Evolutionary conservation across 148 eudicot species (phyloP).

Genomic region (Agrostemma githago): DNA sequence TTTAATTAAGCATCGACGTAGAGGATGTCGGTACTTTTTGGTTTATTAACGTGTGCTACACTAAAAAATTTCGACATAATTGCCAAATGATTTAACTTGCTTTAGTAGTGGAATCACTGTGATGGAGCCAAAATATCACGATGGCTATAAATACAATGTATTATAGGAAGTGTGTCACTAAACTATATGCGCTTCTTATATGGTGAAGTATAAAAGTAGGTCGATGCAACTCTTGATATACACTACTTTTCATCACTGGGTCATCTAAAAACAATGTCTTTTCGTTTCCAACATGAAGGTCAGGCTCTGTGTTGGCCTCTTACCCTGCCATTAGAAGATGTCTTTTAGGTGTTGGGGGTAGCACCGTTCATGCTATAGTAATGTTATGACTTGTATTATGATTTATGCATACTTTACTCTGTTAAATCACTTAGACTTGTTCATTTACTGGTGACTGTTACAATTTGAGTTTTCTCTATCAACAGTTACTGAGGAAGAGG

Average conservation of each 20-base stretch:
- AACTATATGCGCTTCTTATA: neutral
- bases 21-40: conserved; percentile 99
- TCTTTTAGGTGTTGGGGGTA: neutral
- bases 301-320: neutral
- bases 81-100: conserved; percentile 8
- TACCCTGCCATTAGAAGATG: neutral
- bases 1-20: conserved; percentile 99
- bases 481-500: conserved; percentile 88
- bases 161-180: neutral
- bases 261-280: neutral
- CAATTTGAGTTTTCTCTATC: conserved; percentile 31
- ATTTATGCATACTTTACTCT: conserved; percentile 19
- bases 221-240: neutral
- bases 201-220: neutral
- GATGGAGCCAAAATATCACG: neutral
- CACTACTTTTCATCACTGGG: neutral
- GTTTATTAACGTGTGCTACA: conserved; percentile 40
- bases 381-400: conserved; percentile 14
- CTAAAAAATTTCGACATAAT: conserved; percentile 20
- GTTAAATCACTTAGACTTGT: conserved; percentile 9
- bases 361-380: neutral
- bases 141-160: neutral
- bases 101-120: conserved; percentile 15
- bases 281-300: neutral
- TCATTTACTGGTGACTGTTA: conserved; percentile 23